Evolutionary conservation across 371 early-diverging fungal species (phyloP).

Genomic region (Rhizopus arrhizus): DNA sequence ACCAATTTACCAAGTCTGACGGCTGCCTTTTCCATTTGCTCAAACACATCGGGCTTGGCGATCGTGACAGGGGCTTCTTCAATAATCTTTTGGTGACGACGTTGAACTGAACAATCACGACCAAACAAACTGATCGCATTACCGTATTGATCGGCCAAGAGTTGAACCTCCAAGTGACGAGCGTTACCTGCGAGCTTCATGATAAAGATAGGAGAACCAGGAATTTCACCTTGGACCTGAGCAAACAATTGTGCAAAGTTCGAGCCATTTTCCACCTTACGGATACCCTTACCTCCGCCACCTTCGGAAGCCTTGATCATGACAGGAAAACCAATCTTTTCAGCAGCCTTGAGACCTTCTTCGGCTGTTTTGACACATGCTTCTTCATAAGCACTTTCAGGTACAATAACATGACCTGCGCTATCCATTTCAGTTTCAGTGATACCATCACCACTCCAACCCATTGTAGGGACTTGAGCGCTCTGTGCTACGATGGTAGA

Average conservation of each 20-base stretch:
- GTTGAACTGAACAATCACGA: constrained; percentile 98
- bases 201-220: constrained; percentile 95
- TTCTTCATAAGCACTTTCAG: constrained; percentile 74
- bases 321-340: constrained; percentile 92
- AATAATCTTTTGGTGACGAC: constrained; percentile 96
- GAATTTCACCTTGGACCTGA: constrained; percentile 93
- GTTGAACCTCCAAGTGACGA: constrained; percentile 97
- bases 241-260: constrained; percentile 79
- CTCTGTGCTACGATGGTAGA: constrained; percentile 98
- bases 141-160: constrained; percentile 95
- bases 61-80: constrained; percentile 96
- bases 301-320: constrained; percentile 99
- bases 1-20: constrained; percentile 92
- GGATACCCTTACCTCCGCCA: constrained; percentile 99
- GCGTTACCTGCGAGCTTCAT: constrained; percentile 95
- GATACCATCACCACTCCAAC: constrained; percentile 93
- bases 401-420: constrained; percentile 80
- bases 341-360: constrained; percentile 80
- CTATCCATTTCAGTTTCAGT: constrained; percentile 64
- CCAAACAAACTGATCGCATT: constrained; percentile 98
- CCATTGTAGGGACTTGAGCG: constrained; percentile 94
- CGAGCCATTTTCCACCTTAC: constrained; percentile 78
- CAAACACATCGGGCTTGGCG: constrained; percentile 80
- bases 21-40: constrained; percentile 95
- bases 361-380: constrained; percentile 81